Conservation (phyloP, 140 eudicot species). For the Erigeron philadelphicus region DNA sequence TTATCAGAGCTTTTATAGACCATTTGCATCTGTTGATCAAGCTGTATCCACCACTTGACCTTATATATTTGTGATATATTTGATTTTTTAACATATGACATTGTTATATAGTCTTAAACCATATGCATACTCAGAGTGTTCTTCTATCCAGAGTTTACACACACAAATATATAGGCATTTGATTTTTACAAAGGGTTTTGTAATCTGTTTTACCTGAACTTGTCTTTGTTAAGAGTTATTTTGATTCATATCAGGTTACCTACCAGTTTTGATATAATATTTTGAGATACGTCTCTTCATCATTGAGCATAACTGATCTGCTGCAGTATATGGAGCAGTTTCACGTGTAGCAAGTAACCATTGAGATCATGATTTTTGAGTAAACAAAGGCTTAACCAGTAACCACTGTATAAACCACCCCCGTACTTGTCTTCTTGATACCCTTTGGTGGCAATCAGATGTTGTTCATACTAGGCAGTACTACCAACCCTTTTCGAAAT, state of each 20-base stretch:
- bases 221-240: neutral
- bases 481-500: no score
- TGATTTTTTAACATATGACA: neutral
- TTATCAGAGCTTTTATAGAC: neutral
- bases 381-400: neutral
- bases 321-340: neutral
- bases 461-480: no score
- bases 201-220: neutral
- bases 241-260: neutral
- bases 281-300: neutral
- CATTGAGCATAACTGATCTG: no score
- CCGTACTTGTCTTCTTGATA: neutral
- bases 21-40: neutral
- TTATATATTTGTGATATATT: neutral
- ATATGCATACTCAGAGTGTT: neutral
- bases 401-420: neutral
- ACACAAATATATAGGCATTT: neutral
- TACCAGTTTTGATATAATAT: neutral
- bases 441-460: neutral
- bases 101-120: neutral
- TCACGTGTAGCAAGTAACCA: neutral
- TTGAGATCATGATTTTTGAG: neutral
- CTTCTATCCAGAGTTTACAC: neutral
- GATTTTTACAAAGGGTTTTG: neutral
- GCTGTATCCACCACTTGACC: neutral